Evolutionary conservation across 1,284 basidiomycete species (phyloP).

Genomic region (Fomitopsis betulina): DNA sequence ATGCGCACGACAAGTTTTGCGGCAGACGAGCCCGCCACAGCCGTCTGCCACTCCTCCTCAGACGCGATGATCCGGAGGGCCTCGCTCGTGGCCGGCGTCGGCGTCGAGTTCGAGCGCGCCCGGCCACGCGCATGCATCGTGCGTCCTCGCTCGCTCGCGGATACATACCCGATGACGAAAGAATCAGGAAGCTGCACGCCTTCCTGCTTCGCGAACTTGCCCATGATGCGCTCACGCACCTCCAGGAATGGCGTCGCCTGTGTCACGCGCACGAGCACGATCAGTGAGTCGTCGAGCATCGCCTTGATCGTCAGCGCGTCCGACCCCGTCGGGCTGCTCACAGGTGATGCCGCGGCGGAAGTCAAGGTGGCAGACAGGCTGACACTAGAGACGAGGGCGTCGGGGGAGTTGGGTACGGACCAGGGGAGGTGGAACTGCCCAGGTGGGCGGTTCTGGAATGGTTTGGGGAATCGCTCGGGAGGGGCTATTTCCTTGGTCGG

Average conservation of each 20-base stretch:
- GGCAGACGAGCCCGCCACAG: conserved; percentile 23
- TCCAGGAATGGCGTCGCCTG: conserved; percentile 41
- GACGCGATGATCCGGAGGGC: conserved; percentile 32
- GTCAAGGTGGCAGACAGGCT: neutral
- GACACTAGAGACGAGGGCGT: conserved; percentile 11
- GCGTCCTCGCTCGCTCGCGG: conserved; percentile 7
- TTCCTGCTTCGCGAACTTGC: conserved; percentile 60
- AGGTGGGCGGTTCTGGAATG: conserved; percentile 27
- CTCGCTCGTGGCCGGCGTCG: conserved; percentile 23
- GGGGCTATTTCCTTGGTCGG: conserved; percentile 14
- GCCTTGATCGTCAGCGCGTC: conserved; percentile 58
- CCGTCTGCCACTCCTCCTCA: conserved; percentile 38
- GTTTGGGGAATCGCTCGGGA: conserved; percentile 28
- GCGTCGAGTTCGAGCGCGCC: conserved; percentile 33
- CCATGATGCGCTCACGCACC: conserved; percentile 49
- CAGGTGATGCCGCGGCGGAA: neutral
- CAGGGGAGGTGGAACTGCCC: conserved; percentile 30
- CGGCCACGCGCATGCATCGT: conserved; percentile 14
- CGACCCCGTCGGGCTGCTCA: conserved; percentile 10
- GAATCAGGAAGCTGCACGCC: conserved; percentile 43
- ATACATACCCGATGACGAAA: conserved; percentile 50
- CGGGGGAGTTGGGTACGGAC: conserved; percentile 23
- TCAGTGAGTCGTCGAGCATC: conserved; percentile 46
- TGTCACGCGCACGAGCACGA: conserved; percentile 55
- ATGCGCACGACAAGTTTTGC: conserved; percentile 31